Evolutionary conservation across 352 stramenopile species (phyloP), one percentile per base, ranked within the genome.

Genomic region (Globisporangium solare): DNA sequence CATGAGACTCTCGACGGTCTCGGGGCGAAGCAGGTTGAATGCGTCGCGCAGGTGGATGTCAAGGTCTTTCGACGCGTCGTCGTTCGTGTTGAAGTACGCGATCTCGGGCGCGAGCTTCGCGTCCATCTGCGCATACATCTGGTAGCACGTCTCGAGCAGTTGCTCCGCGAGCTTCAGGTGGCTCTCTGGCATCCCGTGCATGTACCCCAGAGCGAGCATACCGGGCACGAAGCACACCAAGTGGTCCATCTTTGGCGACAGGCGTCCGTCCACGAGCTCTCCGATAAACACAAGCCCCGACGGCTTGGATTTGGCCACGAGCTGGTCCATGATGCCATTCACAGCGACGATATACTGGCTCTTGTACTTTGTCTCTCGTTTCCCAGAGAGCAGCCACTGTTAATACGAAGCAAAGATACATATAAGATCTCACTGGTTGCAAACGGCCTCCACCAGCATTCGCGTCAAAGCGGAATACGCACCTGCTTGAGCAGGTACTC

Each of bases 1-100:
- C 78, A 97, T 96, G 18, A 98, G 69, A 47, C 82, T 96, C 71
- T 98, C 92, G 32, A 96, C 83, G 3, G 86, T 96, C 72, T 98
- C 92, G 10, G 92, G 92, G 15, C 91, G 88, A 47, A 97, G 68
- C 42, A 90, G 64, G 54, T 97, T 95, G 54, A 89, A 89, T 3
- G 79, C 81, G 51, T 96, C 86, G 17, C 68, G 67, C 7, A 56
- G 41, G 15, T 73, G 73, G 47, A 92, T 70, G 31, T 81, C 55
- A 8, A 93, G 68, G 52, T 88, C 79, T 11, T 72, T 66, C 8
- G 71, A 60, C 6, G 67, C 57, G 24, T 68, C 73, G 20, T 79
- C 64, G n/a, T 76, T 64, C 48, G 70, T 86, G 61, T 82, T 72
- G 58, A 96, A 93, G 47, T 82, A 86, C 35, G 73, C 79, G 49